These are phyloP conservation scores for Coemansia sp. DNA, from an alignment of 192 early-diverging fungal species.

Conservation along the genomic window DNA sequence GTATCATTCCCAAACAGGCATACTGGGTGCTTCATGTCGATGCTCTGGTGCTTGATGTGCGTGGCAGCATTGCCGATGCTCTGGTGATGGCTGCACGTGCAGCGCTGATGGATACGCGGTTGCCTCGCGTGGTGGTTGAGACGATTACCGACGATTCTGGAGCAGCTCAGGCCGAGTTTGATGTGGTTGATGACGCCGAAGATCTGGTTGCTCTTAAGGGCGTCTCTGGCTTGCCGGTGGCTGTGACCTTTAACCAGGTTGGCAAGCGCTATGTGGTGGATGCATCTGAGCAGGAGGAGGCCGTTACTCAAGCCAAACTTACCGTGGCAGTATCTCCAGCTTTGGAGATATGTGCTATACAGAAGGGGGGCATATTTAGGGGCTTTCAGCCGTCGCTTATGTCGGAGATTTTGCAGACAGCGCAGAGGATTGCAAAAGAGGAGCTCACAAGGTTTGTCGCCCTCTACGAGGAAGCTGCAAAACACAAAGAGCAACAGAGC, in stretches of 20 bases:
- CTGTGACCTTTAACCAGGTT: constrained; percentile 86
- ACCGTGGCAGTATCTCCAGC: constrained; percentile 78
- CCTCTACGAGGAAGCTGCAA: constrained; percentile 25
- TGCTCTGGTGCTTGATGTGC: constrained; percentile 87
- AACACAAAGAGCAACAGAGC: background rate
- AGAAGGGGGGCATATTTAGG: constrained; percentile 65
- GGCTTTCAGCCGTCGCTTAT: constrained; percentile 49
- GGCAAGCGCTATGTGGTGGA: constrained; percentile 83
- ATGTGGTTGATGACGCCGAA: constrained; percentile 87
- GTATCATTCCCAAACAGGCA: constrained; percentile 84
- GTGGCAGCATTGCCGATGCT: constrained; percentile 83
- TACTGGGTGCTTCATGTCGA: constrained; percentile 94
- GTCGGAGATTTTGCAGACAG: constrained; percentile 41
- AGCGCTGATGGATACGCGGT: constrained; percentile 82
- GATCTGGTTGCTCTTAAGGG: constrained; percentile 79
- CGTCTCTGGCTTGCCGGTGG: constrained; percentile 74
- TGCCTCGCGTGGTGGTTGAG: constrained; percentile 83
- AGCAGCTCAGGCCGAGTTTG: constrained; percentile 82
- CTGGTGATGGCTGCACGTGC: constrained; percentile 84
- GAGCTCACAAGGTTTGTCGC: constrained; percentile 26
- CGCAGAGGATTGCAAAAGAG: constrained; percentile 35
- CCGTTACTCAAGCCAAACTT: constrained; percentile 77
- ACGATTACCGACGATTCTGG: constrained; percentile 76
- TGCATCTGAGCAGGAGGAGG: constrained; percentile 86
- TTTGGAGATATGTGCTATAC: constrained; percentile 81